phyloP scores from a whole-genome alignment of 225 moss, liverwort and hornwort species.

The Polytrichum formosum region DNA sequence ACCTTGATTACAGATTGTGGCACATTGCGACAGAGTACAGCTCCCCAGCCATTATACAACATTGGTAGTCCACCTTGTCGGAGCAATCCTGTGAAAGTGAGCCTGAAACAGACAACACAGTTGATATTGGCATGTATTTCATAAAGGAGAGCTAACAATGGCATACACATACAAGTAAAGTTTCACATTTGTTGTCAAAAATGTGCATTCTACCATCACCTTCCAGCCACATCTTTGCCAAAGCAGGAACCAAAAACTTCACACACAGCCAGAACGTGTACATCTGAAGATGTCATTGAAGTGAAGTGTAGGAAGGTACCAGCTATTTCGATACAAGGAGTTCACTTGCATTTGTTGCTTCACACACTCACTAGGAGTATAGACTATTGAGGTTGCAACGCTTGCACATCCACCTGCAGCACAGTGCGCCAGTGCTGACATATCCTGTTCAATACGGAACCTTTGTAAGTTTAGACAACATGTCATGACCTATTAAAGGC shows the following conservation, averaged over 20 bases:
- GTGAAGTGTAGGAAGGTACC: constrained; percentile 22
- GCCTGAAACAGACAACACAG: constrained; percentile 26
- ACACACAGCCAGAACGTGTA: too few relatives aligned
- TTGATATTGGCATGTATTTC: too few relatives aligned
- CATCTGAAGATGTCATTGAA: neutral
- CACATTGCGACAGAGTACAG: constrained; percentile 62
- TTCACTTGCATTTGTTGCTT: constrained; percentile 76
- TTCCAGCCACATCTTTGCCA: neutral
- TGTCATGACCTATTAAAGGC: constrained; percentile 6
- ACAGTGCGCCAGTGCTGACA: constrained; percentile 58
- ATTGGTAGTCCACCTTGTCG: constrained; percentile 56
- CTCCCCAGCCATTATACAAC: constrained; percentile 66
- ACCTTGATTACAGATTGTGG: constrained; percentile 69
- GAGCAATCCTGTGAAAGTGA: constrained; percentile 48
- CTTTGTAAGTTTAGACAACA: neutral
- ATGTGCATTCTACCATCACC: neutral
- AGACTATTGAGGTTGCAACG: constrained; percentile 59
- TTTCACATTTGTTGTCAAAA: neutral
- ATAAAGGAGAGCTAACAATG: too few relatives aligned
- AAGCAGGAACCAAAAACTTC: too few relatives aligned
- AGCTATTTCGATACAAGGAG: constrained; percentile 59
- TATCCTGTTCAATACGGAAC: constrained; percentile 34
- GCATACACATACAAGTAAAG: constrained; percentile 3
- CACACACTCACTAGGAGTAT: constrained; percentile 61
- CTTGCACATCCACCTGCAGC: constrained; percentile 64